These are phyloP conservation scores for Ophiocordyceps robertsii DNA, from an alignment of 2,329 filamentous ascomycete genomes.

Conservation along the genomic window DNA sequence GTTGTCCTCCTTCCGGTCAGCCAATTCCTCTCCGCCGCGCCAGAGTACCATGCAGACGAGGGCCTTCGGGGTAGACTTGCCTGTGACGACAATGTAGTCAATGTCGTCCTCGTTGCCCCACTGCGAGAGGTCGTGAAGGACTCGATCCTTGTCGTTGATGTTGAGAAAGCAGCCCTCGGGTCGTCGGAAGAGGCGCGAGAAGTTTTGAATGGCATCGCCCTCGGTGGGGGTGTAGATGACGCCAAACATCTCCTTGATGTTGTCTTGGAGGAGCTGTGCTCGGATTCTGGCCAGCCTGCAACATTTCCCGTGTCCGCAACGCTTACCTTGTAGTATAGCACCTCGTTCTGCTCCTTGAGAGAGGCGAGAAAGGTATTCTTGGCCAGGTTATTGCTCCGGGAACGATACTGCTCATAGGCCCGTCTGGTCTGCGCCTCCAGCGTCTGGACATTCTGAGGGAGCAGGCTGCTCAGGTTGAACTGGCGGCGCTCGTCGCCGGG, in stretches of 20 bases:
- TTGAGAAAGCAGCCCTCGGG: slow-evolving; percentile 75
- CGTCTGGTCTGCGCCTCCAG: slow-evolving; percentile 64
- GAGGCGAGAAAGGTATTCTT: slow-evolving; percentile 85
- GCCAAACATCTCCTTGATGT: slow-evolving; percentile 78
- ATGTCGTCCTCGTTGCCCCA: slow-evolving; percentile 63
- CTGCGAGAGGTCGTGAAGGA: slow-evolving; percentile 52
- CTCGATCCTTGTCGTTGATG: slow-evolving; percentile 51
- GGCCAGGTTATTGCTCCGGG: slow-evolving; percentile 48
- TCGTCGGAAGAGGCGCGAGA: slow-evolving; percentile 61
- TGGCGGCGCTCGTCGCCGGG: slow-evolving; percentile 50
- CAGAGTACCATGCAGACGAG: too few species aligned
- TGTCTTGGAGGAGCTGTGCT: slow-evolving; percentile 57
- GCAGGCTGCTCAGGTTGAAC: slow-evolving; percentile 60
- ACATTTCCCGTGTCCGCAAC: too few species aligned
- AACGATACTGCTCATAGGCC: slow-evolving; percentile 68
- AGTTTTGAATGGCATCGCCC: slow-evolving; percentile 77
- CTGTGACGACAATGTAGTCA: slow-evolving; percentile 79
- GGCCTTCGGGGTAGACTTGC: slow-evolving; percentile 19
- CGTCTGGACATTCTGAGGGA: slow-evolving; percentile 60
- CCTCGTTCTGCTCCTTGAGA: slow-evolving; percentile 73
- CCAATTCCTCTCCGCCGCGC: background rate
- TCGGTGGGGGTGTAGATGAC: slow-evolving; percentile 89
- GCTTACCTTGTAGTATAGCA: slow-evolving; percentile 67
- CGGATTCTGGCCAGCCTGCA: too few species aligned
- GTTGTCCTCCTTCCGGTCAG: background rate